A percentile compares a stretch with the other conserved stretches of the same genome.
phyloP scores from a whole-genome alignment of 116 monocot species.

The Dioscorea cayenensis region DNA sequence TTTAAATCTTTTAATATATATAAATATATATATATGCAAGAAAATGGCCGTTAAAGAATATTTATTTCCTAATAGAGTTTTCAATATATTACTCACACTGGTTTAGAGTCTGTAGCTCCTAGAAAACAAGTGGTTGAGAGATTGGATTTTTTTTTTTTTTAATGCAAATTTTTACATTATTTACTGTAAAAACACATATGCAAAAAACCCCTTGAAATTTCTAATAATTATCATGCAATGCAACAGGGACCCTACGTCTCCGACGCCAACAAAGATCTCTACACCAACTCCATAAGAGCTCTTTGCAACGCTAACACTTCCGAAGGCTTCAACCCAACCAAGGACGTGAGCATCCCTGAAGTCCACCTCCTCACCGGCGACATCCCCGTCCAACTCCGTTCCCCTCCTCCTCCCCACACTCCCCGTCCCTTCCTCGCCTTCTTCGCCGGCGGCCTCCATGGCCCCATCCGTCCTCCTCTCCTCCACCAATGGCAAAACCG shows the following conservation, averaged over 20 bases:
- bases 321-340: slow-evolving; percentile 59
- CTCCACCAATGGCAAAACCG: slow-evolving; percentile 47
- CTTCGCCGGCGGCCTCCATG: slow-evolving; percentile 79
- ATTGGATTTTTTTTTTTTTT: too few relatives aligned
- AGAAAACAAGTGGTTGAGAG: too few relatives aligned
- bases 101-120: too few relatives aligned
- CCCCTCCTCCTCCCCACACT: slow-evolving; percentile 3
- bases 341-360: slow-evolving; percentile 71
- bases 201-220: neutral
- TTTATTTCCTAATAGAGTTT: too few relatives aligned
- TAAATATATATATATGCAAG: too few relatives aligned
- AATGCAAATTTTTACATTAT: too few relatives aligned
- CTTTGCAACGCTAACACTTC: slow-evolving; percentile 90
- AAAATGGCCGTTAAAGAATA: too few relatives aligned
- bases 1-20: too few relatives aligned
- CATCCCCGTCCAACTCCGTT: slow-evolving; percentile 11
- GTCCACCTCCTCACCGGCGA: slow-evolving; percentile 54
- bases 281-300: slow-evolving; percentile 56
- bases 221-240: neutral
- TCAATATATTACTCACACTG: too few relatives aligned
- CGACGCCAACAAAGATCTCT: slow-evolving; percentile 22
- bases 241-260: slow-evolving; percentile 45
- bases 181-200: too few relatives aligned
- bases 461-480: slow-evolving; percentile 52
- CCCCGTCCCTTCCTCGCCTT: slow-evolving; percentile 53